These are phyloP conservation scores for Botrytis fragariae DNA, from an alignment of 2,329 filamentous ascomycete species.

Conservation along the genomic window DNA sequence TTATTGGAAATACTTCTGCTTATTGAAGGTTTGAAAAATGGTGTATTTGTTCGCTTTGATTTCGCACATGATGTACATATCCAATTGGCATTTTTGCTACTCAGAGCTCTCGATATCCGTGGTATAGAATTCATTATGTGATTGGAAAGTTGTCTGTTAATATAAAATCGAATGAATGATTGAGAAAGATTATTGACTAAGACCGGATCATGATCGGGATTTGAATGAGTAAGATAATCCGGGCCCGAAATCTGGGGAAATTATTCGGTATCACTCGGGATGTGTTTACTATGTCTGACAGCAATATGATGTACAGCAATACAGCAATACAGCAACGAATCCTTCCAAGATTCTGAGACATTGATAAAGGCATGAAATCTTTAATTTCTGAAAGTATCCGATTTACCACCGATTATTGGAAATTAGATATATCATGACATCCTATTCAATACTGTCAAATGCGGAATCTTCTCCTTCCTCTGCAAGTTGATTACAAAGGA, in stretches of 20 bases:
- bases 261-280: not conserved
- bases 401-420: not conserved
- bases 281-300: not conserved
- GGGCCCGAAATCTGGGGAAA: conserved; percentile 14
- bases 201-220: conserved; percentile 1
- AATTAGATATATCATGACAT: not conserved
- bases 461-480: not conserved
- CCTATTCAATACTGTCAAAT: not conserved
- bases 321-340: not conserved
- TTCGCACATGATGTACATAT: conserved; percentile 35
- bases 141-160: not conserved
- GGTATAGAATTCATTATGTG: conserved; percentile 24
- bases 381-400: not conserved
- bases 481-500: conserved; percentile 23
- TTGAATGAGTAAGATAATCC: conserved; percentile 11
- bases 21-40: conserved; percentile 33
- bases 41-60: conserved; percentile 21
- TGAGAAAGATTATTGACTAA: not conserved
- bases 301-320: not conserved
- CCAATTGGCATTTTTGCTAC: conserved; percentile 33
- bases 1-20: conserved; percentile 30
- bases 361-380: not conserved
- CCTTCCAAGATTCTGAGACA: not conserved
- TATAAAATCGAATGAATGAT: not conserved
- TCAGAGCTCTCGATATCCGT: conserved; percentile 28